phyloP scores from a whole-genome alignment of 805 yeast species.

The Hemisphaericaspora nanyangensis region DNA sequence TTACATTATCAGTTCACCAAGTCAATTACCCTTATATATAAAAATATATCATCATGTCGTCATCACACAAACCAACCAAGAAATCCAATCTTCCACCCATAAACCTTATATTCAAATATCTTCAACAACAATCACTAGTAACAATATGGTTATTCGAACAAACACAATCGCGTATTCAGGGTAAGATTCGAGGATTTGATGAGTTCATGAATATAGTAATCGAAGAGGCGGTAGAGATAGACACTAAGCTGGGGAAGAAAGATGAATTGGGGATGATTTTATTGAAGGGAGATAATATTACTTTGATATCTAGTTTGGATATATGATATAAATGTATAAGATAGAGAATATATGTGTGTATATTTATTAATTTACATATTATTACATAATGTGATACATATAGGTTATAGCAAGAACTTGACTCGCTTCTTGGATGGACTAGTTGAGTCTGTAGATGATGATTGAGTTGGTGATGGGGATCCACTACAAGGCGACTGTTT shows the following conservation, averaged over 20 bases:
- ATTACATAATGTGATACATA: too few species aligned
- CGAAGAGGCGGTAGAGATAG: conserved; percentile 63
- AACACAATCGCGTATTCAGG: conserved; percentile 69
- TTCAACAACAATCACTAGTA: conserved; percentile 78
- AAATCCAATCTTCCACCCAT: conserved; percentile 77
- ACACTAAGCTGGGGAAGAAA: conserved; percentile 45
- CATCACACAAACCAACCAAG: conserved; percentile 11
- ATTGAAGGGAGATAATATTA: conserved; percentile 91
- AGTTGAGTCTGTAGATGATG: conserved; percentile 9
- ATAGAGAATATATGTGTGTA: background rate
- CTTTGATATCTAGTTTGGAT: conserved; percentile 54
- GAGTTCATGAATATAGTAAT: conserved; percentile 87
- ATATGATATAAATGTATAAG: conserved; percentile 11
- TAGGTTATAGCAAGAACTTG: conserved; percentile 14
- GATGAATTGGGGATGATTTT: conserved; percentile 69
- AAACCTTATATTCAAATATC: conserved; percentile 79
- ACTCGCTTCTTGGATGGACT: conserved; percentile 20
- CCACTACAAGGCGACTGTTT: background rate
- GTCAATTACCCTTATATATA: too few species aligned
- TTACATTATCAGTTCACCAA: too few species aligned
- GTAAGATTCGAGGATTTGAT: conserved; percentile 88
- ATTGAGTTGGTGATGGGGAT: conserved; percentile 1
- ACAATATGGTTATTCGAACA: conserved; percentile 91
- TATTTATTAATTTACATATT: too few species aligned
- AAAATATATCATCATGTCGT: conserved; percentile 5